Conservation (phyloP, 176 grass and related monocot species). For the Musa acuminata region DNA sequence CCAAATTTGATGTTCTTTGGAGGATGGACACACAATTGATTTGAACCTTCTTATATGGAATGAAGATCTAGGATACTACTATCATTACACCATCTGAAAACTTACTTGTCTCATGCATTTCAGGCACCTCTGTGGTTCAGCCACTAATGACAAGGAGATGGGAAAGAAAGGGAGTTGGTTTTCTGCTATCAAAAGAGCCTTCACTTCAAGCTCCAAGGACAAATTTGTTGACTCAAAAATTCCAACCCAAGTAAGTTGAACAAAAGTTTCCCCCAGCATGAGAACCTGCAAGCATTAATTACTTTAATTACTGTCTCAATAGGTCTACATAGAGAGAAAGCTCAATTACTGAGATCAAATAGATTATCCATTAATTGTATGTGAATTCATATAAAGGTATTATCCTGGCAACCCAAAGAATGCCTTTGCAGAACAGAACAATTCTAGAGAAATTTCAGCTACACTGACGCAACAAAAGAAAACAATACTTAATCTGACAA, state of each 20-base stretch:
- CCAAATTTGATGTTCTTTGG: no score
- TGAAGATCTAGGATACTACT: neutral
- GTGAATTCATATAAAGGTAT: no score
- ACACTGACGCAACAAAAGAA: no score
- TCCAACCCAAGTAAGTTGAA: slow-evolving; percentile 43
- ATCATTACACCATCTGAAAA: neutral
- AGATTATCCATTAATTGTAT: no score
- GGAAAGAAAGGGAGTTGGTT: slow-evolving; percentile 95
- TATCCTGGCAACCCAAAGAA: no score
- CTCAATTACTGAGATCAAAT: no score
- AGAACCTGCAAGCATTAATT: slow-evolving; percentile 2
- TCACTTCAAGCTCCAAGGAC: slow-evolving; percentile 56
- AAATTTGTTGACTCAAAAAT: slow-evolving; percentile 17
- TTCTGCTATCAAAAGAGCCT: slow-evolving; percentile 65
- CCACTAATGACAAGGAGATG: slow-evolving; percentile 69
- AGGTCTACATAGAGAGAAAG: no score
- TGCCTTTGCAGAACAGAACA: no score
- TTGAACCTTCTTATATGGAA: no score
- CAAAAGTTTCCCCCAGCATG: slow-evolving; percentile 1
- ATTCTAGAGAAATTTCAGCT: neutral
- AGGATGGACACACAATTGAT: no score
- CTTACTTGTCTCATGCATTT: neutral
- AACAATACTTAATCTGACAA: no score
- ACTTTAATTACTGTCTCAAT: no score
- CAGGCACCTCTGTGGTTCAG: neutral